Conservation (phyloP, 352 stramenopile species). For the Thalassiosira livingstoniorum region DNA sequence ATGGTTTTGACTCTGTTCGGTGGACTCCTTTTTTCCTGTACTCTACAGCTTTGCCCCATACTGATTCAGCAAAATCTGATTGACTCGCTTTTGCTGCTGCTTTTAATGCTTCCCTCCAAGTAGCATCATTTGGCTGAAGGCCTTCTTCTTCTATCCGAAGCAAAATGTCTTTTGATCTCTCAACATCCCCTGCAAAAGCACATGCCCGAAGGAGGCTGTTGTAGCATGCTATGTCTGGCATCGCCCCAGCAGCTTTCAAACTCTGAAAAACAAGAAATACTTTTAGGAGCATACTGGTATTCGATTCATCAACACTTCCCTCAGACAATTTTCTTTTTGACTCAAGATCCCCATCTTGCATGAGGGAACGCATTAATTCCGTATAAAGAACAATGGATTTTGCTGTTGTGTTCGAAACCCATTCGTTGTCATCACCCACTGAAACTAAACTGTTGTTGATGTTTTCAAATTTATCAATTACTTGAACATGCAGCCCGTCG, state of each 20-base stretch:
- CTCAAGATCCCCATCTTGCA: slow-evolving; percentile 28
- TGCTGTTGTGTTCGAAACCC: slow-evolving; percentile 30
- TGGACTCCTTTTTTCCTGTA: slow-evolving; percentile 17
- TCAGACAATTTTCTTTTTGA: neutral
- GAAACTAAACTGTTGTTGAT: neutral
- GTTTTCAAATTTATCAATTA: slow-evolving; percentile 49
- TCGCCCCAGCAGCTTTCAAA: slow-evolving; percentile 74
- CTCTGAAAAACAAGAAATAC: slow-evolving; percentile 84
- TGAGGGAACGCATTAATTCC: slow-evolving; percentile 75
- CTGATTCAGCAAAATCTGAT: slow-evolving; percentile 63
- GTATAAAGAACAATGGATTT: slow-evolving; percentile 80
- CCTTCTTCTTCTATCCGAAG: slow-evolving; percentile 60
- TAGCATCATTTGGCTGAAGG: slow-evolving; percentile 74
- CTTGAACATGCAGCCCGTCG: slow-evolving; percentile 52
- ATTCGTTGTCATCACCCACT: neutral
- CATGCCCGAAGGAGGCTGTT: slow-evolving; percentile 80
- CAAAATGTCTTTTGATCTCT: slow-evolving; percentile 62
- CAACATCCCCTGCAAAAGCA: slow-evolving; percentile 73
- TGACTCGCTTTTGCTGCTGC: slow-evolving; percentile 61
- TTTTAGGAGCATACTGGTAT: slow-evolving; percentile 66
- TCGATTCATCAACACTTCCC: slow-evolving; percentile 1
- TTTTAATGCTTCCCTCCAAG: slow-evolving; percentile 73
- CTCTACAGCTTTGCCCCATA: slow-evolving; percentile 65
- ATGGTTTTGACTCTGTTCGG: slow-evolving; percentile 7
- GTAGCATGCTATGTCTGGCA: slow-evolving; percentile 82